Conservation (phyloP, 2,329 filamentous ascomycete genomes). For the Mariannaea elegans region DNA sequence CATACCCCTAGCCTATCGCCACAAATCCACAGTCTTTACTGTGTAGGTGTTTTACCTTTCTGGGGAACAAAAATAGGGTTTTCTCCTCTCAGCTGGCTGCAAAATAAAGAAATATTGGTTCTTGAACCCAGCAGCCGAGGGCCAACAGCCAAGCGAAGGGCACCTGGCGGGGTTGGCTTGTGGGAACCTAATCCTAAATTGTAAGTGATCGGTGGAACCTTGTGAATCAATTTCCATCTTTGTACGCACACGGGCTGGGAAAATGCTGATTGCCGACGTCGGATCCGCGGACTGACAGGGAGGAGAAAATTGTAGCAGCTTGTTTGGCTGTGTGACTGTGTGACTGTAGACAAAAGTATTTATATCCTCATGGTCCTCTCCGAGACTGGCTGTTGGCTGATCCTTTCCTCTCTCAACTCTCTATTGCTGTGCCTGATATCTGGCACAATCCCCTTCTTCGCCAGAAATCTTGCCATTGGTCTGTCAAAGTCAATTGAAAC, state of each 20-base stretch:
- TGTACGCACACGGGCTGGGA: background rate
- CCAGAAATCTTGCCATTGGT: no score
- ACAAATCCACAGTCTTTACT: background rate
- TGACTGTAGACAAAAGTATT: background rate
- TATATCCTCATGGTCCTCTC: conserved; percentile 7
- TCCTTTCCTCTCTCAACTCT: no score
- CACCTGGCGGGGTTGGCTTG: conserved; percentile 21
- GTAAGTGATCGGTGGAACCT: conserved; percentile 15
- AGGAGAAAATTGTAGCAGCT: no score
- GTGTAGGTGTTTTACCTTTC: conserved; percentile 1
- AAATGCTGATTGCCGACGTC: conserved; percentile 17
- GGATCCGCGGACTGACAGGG: conserved; percentile 15
- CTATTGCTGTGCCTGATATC: background rate
- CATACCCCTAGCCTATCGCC: background rate
- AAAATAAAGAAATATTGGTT: no score
- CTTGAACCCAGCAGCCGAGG: no score
- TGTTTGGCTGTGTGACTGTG: conserved; percentile 8
- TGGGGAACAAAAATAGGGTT: background rate
- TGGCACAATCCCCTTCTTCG: background rate
- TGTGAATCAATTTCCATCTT: conserved; percentile 5
- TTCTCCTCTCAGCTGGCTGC: background rate
- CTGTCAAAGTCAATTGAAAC: conserved; percentile 8
- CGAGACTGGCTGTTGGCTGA: background rate
- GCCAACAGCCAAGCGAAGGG: no score
- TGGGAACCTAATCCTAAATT: conserved; percentile 6